Evolutionary conservation across 129 eudicot species (phyloP).

Genomic region (Lactuca sativa): DNA sequence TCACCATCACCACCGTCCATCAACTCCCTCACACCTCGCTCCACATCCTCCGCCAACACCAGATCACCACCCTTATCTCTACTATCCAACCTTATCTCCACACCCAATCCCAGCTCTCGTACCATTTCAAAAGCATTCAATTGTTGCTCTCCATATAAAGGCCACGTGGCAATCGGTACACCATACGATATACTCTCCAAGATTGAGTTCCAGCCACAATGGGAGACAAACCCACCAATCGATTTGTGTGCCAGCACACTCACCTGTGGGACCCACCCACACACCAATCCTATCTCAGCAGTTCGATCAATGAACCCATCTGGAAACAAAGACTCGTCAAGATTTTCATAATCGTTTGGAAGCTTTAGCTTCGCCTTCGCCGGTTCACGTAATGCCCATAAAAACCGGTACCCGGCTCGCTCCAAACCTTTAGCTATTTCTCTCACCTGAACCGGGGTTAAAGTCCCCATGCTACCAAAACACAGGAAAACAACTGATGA

Average conservation of each 20-base stretch:
- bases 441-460: conserved; percentile 25
- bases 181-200: conserved; percentile 35
- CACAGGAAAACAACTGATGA: conserved; percentile 48
- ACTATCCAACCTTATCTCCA: conserved; percentile 28
- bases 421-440: conserved; percentile 38
- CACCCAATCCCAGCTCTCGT: conserved; percentile 28
- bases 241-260: conserved; percentile 38
- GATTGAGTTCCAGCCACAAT: conserved; percentile 48
- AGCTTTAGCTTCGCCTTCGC: conserved; percentile 1
- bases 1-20: conserved; percentile 29
- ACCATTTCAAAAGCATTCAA: conserved; percentile 44
- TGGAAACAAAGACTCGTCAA: conserved; percentile 25
- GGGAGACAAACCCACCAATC: conserved; percentile 44
- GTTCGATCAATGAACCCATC: conserved; percentile 37
- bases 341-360: conserved; percentile 18
- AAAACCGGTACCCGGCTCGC: conserved; percentile 32
- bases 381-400: conserved; percentile 39
- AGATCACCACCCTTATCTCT: not conserved
- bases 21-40: conserved; percentile 27
- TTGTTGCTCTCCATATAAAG: conserved; percentile 44
- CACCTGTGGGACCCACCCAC: conserved; percentile 49
- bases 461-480: conserved; percentile 45
- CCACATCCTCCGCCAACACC: conserved; percentile 40
- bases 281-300: conserved; percentile 27
- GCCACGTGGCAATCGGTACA: conserved; percentile 44